Evolutionary conservation across 176 grass and related monocot genomes (phyloP).

Genomic region (Bonia amplexicaulis): DNA sequence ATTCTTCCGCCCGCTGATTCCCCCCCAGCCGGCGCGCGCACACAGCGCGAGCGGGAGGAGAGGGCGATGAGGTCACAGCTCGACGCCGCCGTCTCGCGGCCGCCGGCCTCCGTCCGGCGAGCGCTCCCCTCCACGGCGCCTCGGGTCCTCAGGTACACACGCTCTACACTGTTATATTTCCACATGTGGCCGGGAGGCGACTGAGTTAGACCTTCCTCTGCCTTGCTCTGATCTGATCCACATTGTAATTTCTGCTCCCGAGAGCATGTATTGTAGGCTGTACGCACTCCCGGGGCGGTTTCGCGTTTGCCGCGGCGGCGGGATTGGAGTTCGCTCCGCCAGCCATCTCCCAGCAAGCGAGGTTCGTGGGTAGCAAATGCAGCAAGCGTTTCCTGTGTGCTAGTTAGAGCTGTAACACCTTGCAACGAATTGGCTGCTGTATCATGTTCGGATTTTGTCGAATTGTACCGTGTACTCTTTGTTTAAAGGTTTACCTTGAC

Average conservation of each 20-base stretch:
- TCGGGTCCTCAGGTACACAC: conserved; percentile 30
- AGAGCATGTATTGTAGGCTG: conserved; percentile 14
- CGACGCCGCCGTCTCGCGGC: conserved; percentile 11
- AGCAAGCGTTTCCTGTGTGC: neutral
- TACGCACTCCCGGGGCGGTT: conserved; percentile 1
- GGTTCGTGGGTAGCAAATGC: conserved; percentile 8
- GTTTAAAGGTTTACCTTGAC: neutral
- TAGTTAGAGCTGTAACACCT: neutral
- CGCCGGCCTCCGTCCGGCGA: conserved; percentile 5
- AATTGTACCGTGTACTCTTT: neutral
- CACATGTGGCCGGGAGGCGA: neutral
- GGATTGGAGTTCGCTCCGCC: neutral
- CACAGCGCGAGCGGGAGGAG: neutral
- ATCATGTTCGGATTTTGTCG: neutral
- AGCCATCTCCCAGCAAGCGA: conserved; percentile 10
- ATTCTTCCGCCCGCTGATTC: neutral
- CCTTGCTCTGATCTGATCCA: neutral
- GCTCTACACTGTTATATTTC: neutral
- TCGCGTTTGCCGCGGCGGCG: neutral
- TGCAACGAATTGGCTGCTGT: neutral
- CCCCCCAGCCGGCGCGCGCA: neutral
- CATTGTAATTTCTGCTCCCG: neutral
- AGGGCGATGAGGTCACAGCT: conserved; percentile 44
- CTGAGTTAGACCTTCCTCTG: neutral
- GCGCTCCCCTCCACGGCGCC: neutral